These are phyloP conservation scores for Trichoderma lentiforme DNA, from an alignment of 2,329 filamentous ascomycete species.

Conservation along the genomic window DNA sequence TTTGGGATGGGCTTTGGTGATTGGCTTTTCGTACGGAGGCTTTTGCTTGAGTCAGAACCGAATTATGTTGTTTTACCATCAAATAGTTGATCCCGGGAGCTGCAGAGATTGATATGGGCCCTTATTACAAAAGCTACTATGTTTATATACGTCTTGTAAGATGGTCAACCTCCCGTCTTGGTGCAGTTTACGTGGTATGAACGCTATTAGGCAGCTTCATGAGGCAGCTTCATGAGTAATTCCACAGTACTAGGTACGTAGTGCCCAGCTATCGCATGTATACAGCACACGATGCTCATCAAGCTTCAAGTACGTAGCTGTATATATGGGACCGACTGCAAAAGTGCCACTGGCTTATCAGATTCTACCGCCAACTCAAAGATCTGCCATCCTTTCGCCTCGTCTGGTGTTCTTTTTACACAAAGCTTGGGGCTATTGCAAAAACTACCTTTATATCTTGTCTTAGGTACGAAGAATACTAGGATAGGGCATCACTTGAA, in stretches of 20 bases:
- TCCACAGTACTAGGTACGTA: not conserved
- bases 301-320: not conserved
- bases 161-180: not conserved
- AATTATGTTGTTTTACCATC: not conserved
- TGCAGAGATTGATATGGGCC: not conserved
- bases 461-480: not conserved
- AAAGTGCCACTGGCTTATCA: not conserved
- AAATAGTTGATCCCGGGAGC: not conserved
- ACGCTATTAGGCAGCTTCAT: not conserved
- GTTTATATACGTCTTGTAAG: not conserved
- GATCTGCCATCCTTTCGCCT: not conserved
- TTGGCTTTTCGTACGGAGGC: not conserved
- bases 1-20: not conserved
- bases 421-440: not conserved
- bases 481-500: not conserved
- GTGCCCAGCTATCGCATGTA: not conserved
- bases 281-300: not conserved
- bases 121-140: not conserved
- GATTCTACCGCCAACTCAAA: not conserved
- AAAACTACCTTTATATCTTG: not conserved
- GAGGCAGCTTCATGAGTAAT: not conserved
- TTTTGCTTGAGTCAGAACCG: not conserved
- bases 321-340: not conserved
- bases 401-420: not conserved
- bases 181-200: not conserved